Evolutionary conservation across 352 stramenopile species (phyloP), one percentile per base, ranked within the genome.

Genomic region (Phytophthora ramorum): DNA sequence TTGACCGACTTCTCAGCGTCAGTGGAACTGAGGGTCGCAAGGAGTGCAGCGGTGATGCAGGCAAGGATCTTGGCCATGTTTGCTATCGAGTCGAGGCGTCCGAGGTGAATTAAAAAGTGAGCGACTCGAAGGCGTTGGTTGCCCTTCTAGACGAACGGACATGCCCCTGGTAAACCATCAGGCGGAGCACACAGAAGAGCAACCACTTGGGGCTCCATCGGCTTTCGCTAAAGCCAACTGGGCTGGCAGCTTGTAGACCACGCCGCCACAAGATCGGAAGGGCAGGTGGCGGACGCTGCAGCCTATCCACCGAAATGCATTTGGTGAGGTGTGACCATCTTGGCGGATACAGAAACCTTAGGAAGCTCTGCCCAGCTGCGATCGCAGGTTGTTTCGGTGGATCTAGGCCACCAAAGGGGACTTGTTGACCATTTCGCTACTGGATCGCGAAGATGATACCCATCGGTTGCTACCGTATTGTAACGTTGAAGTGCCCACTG

Each of bases 81-180:
- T 47, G 9, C 32, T 13, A 4, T 10, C 2, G 22, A 13, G 19
- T 16, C 32, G 32, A 37, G 34, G 9, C 10, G 48, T 28, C 10
- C 24, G 58, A 45, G 24, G 56, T 46, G 46, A 66, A 66, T 66
- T 58, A 5, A 4, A 52, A 64, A 60, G 52, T 71, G 55, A 57
- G 56, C 34, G 14, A 43, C 14, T 43, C 37, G 10, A 52, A 30
- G 7, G 32, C 37, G 7, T 54, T 26, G 22, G 14, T 24, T 24
- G 26, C 26, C n/a, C 40, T 37, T 38, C 19, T 26, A 50, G 17
- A 13, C 13, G 16, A 45, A 49, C 30, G n/a, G 26, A 45, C 34
- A 47, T 49, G 26, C 26, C 58, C n/a, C 30, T 45, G 10, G 17
- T 48, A 9, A 8, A 57, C 3, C 46, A 40, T 37, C 5, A n/a